phyloP scores from a whole-genome alignment of 2,329 filamentous ascomycete species.

The Beauveria caledonica region DNA sequence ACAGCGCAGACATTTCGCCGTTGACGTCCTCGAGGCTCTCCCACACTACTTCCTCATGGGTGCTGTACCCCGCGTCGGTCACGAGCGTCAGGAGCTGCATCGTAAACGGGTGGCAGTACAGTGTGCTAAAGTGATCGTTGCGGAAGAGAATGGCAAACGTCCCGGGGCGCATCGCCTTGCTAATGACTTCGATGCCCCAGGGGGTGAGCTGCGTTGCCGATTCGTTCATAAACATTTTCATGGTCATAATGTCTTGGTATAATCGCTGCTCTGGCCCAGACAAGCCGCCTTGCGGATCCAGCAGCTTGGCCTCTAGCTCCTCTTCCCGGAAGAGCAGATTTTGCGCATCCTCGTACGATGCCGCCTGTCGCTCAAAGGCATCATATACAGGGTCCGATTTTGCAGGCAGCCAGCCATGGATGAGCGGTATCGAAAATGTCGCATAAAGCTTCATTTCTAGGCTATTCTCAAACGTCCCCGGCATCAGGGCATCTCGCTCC shows the following conservation, averaged over 20 bases:
- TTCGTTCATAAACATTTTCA: slow-evolving; percentile 71
- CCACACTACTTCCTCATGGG: slow-evolving; percentile 90
- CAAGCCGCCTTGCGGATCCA: slow-evolving; percentile 39
- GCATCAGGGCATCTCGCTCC: slow-evolving; percentile 40
- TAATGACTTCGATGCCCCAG: slow-evolving; percentile 69
- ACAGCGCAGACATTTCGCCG: slow-evolving; percentile 73
- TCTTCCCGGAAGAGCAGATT: slow-evolving; percentile 83
- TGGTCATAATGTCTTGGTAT: slow-evolving; percentile 74
- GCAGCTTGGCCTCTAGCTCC: slow-evolving; percentile 73
- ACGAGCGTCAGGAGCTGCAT: slow-evolving; percentile 73
- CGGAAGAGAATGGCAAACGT: slow-evolving; percentile 86
- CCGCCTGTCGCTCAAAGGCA: slow-evolving; percentile 65
- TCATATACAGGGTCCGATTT: slow-evolving; percentile 55
- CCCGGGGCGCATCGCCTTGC: slow-evolving; percentile 62
- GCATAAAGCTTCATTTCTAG: slow-evolving; percentile 85
- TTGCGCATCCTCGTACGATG: slow-evolving; percentile 86
- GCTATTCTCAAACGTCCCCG: slow-evolving; percentile 79
- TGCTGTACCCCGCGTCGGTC: slow-evolving; percentile 84
- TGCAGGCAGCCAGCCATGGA: slow-evolving; percentile 88
- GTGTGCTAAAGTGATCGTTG: slow-evolving; percentile 92
- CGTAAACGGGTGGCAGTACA: slow-evolving; percentile 80
- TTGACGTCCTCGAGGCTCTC: slow-evolving; percentile 86
- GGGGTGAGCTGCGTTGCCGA: slow-evolving; percentile 83
- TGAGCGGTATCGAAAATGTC: slow-evolving; percentile 77
- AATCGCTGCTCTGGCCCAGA: slow-evolving; percentile 66